Evolutionary conservation across 1,139 yeast genomes (phyloP).

Genomic region (Hemisphaericaspora subhashii): DNA sequence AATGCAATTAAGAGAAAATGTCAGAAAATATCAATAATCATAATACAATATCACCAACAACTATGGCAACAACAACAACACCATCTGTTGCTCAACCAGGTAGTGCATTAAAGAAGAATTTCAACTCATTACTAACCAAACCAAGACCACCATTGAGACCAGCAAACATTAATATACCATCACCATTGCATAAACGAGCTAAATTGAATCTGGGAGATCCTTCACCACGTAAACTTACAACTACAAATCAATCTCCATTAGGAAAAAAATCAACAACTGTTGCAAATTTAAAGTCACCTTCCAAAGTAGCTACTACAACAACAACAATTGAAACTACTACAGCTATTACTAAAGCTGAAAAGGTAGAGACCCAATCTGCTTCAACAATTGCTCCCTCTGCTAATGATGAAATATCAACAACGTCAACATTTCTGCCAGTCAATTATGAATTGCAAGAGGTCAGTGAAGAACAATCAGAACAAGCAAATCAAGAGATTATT

Average conservation of each 20-base stretch:
- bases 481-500: neutral
- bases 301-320: neutral
- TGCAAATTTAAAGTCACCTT: neutral
- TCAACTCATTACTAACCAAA: conserved; percentile 14
- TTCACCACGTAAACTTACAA: neutral
- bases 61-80: neutral
- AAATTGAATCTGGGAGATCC: conserved; percentile 12
- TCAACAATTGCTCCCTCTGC: neutral
- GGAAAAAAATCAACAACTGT: neutral
- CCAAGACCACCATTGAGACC: conserved; percentile 45
- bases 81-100: conserved; percentile 4
- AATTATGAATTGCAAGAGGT: too few species aligned
- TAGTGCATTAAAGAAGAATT: conserved; percentile 12
- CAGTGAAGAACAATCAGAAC: neutral
- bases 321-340: neutral
- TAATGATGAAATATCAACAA: neutral
- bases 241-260: neutral
- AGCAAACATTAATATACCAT: conserved; percentile 43
- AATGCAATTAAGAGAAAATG: neutral
- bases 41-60: neutral
- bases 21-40: neutral
- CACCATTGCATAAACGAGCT: conserved; percentile 36
- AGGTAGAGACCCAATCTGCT: neutral
- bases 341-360: neutral
- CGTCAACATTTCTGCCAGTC: neutral